Evolutionary conservation across 2,329 filamentous ascomycete species (phyloP).

Genomic region (Tolypocladium tundrense): DNA sequence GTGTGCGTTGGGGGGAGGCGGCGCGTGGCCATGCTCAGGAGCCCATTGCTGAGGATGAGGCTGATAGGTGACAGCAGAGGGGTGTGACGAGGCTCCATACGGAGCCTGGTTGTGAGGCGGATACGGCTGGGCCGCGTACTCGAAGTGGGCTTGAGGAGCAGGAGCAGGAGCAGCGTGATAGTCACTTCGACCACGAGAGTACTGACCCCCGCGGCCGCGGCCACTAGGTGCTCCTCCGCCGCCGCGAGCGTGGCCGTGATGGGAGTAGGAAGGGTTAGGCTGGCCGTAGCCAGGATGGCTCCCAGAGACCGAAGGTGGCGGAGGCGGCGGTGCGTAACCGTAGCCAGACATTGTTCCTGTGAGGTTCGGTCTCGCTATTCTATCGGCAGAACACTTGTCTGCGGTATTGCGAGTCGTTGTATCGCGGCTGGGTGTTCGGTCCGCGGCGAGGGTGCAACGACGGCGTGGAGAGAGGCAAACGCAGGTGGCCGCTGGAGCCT

Average conservation of each 20-base stretch:
- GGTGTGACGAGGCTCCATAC: conserved; percentile 21
- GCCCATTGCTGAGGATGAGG: conserved; percentile 31
- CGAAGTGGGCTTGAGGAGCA: conserved; percentile 27
- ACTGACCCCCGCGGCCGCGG: conserved; percentile 29
- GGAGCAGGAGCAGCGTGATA: conserved; percentile 27
- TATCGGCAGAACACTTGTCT: conserved; percentile 10
- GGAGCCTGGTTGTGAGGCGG: conserved; percentile 17
- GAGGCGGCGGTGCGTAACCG: conserved; percentile 44
- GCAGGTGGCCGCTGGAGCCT: background rate
- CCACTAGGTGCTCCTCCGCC: conserved; percentile 25
- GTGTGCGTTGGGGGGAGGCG: conserved; percentile 27
- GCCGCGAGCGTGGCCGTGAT: conserved; percentile 25
- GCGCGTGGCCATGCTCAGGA: conserved; percentile 24
- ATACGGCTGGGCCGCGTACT: conserved; percentile 30
- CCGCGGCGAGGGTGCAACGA: background rate
- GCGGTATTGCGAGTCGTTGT: background rate
- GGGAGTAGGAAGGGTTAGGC: conserved; percentile 26
- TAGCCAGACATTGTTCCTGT: conserved; percentile 33
- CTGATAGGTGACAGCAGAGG: conserved; percentile 25
- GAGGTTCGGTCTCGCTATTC: conserved; percentile 3
- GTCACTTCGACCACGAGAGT: conserved; percentile 26
- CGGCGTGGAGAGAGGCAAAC: too few relatives aligned
- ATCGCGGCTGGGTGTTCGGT: background rate
- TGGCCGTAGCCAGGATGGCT: conserved; percentile 27
- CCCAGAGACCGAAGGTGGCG: conserved; percentile 25